Base-by-base conservation (phyloP, 345 rosid genomes). In the Isatis tinctoria region DNA sequence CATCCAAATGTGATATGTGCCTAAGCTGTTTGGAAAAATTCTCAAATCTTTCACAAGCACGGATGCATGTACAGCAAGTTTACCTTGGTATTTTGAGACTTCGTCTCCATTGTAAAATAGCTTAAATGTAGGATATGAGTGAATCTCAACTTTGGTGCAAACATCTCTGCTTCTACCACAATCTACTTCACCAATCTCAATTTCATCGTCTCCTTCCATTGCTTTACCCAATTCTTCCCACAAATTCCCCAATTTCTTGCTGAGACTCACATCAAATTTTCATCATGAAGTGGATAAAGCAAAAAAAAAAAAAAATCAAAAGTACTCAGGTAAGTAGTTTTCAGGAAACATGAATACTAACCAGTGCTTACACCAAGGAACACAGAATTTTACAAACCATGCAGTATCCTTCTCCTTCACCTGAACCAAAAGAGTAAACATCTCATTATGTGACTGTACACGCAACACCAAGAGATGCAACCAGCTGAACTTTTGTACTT, bases 341-440 rank as follows among this genome's bases (percentile, higher is more conserved):
- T 45, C 3, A 12, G 0, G 14, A 26, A 51, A 48, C 14, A 73
- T 61, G 74, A 26, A 67, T 27, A 69, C 82, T 86, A 81, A 95
- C 99, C 99, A 95, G 69, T 95, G 99, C 86, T 95, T 95, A 70
- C 97, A 95, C 99, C 99, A 92, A 27, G 97, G 97, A 58, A 95
- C 97, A 71, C 99, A 95, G 64, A 95, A 95, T 58, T 95, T 92
- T 58, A 95, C 96, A 69, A 95, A 92, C 99, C 97, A 95, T 0
- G 86, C 87, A 10, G 97, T 95, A 77, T 92, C 97, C 80, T 88
- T 95, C 84, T 95, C 99, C 86, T 95, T 95, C 73, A 92, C 85
- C 98, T 94, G 61, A 63, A 68, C 1, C 52, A 75, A 57, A 36
- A 65, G 18, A 33, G 64, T 68, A n/a, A 48, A 37, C 40, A 39